Evolutionary conservation across 257 asterid genomes (phyloP).

Genomic region (Solanum pennellii): DNA sequence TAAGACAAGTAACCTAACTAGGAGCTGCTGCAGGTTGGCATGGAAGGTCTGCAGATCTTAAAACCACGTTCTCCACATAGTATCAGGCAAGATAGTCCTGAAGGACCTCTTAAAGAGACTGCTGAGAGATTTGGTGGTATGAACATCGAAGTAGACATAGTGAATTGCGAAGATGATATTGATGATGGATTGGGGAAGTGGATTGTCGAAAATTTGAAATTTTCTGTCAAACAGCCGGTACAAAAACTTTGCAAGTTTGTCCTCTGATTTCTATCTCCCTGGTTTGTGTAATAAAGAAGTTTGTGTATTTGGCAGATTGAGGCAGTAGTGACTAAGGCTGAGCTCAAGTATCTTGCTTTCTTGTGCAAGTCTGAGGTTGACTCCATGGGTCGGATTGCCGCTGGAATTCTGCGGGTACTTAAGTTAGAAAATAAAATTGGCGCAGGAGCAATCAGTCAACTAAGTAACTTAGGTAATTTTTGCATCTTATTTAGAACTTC

Average conservation of each 20-base stretch:
- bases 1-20: neutral
- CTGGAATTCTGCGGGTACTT: constrained; percentile 82
- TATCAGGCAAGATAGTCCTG: constrained; percentile 24
- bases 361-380: constrained; percentile 84
- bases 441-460: constrained; percentile 70
- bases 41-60: constrained; percentile 77
- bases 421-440: constrained; percentile 82
- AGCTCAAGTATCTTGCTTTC: constrained; percentile 53
- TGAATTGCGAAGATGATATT: constrained; percentile 42
- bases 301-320: constrained; percentile 45
- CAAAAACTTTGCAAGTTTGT: neutral
- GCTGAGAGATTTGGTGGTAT: constrained; percentile 43
- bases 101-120: constrained; percentile 26
- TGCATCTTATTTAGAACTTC: neutral
- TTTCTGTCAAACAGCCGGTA: constrained; percentile 92
- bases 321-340: constrained; percentile 78
- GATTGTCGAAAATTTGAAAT: constrained; percentile 67
- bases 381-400: constrained; percentile 84
- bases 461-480: constrained; percentile 73
- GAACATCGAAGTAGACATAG: constrained; percentile 59
- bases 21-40: constrained; percentile 51
- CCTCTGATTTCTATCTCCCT: neutral
- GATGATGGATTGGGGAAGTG: constrained; percentile 39
- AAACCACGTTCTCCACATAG: constrained; percentile 48
- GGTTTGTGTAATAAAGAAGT: neutral